phyloP scores from a whole-genome alignment of 2,329 filamentous ascomycete species.

The Emericellopsis cladophorae region DNA sequence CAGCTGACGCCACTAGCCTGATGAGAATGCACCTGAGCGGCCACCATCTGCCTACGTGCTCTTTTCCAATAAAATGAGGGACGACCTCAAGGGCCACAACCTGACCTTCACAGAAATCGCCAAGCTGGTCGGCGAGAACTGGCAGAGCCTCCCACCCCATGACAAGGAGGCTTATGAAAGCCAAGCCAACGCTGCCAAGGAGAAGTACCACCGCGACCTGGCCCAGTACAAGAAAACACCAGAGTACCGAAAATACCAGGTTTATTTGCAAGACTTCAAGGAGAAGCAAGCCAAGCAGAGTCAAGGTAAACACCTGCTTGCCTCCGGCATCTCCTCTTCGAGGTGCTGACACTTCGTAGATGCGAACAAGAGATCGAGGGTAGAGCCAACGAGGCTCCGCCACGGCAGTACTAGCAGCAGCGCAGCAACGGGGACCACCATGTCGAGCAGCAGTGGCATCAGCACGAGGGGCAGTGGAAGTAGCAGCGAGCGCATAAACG shows the following conservation, averaged over 20 bases:
- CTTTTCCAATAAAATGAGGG: slow-evolving; percentile 75
- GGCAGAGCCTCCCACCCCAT: slow-evolving; percentile 55
- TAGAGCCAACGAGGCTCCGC: slow-evolving; percentile 23
- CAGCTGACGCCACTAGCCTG: slow-evolving; percentile 34
- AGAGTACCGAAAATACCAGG: slow-evolving; percentile 54
- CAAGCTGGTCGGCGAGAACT: slow-evolving; percentile 69
- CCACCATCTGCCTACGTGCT: slow-evolving; percentile 76
- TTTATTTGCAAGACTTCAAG: slow-evolving; percentile 69
- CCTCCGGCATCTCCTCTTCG: background rate
- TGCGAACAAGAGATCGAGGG: slow-evolving; percentile 29
- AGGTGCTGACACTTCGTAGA: background rate
- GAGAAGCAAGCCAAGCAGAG: slow-evolving; percentile 50
- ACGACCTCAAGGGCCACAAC: slow-evolving; percentile 63
- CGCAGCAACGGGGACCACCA: slow-evolving; percentile 19
- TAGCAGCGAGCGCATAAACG: slow-evolving; percentile 31
- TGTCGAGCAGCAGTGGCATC: slow-evolving; percentile 21
- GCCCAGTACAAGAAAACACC: slow-evolving; percentile 66
- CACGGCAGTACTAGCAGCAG: slow-evolving; percentile 28
- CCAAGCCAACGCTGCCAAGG: slow-evolving; percentile 60
- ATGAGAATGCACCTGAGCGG: slow-evolving; percentile 68
- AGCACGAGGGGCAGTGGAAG: slow-evolving; percentile 25
- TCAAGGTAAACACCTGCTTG: slow-evolving; percentile 31
- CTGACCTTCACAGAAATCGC: slow-evolving; percentile 75
- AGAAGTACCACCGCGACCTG: slow-evolving; percentile 62
- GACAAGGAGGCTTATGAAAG: slow-evolving; percentile 64